Base-by-base conservation (phyloP, 495 filamentous ascomycete genomes). In the Xanthoparmelia taractica region DNA sequence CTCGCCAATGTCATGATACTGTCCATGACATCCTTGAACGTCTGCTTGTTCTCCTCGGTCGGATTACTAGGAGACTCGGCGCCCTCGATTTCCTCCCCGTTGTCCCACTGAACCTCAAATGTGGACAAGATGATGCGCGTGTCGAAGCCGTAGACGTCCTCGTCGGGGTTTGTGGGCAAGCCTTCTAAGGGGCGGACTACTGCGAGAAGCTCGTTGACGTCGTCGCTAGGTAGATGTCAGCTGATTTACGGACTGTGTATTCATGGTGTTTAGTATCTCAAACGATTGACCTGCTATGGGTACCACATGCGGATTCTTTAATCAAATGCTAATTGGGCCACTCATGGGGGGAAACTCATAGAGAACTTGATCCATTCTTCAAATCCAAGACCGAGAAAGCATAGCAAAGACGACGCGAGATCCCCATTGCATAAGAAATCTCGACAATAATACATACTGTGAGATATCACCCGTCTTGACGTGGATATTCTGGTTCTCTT, bases 91-190 rank as follows among this genome's bases (percentile, higher is more conserved):
- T 63, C 64, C 60, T 66, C 64, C n/a, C 59, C 64, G 34, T 66
- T 66, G 43, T 63, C 60, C 64, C 64, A 66, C 55, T 66, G 64
- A 29, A 66, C 60, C 64, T 66, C 54, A 37, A 66, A 63, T 0
- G 60, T 63, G 8, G 60, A 38, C 15, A 66, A 13, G 36, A 48
- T 58, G 17, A 66, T 45, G 15, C 64, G 47, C 18, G 52, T 63
- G 41, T 66, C 64, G n/a, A 59, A 55, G 17, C 64, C 64, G 43
- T 66, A 66, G 38, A 63, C 37, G 41, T 66, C 64, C 45, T 59
- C n/a, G 47, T 48, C 25, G 8, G 64, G 52, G 38, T 66, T 52
- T 15, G 36, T 58, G 8, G 64, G 64, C 25, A 66, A 43, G 3
- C 64, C 64, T 18, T 34, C 50, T 2, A 66, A 27, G 15, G 50